Conservation (phyloP, 75 land plant genomes). For the Picea glauca region DNA sequence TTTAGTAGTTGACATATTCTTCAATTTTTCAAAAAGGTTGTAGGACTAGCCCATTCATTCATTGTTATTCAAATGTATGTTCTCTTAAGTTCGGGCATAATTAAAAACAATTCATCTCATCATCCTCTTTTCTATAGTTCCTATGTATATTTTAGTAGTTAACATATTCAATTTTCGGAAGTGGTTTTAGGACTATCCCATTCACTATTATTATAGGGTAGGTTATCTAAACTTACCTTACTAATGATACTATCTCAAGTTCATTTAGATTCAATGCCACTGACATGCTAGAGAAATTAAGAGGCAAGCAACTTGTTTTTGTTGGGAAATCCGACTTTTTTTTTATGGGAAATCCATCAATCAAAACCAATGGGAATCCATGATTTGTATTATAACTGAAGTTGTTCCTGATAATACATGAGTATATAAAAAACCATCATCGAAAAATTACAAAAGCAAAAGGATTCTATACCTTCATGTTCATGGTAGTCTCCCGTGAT, state of each 20-base stretch:
- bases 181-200: too few relatives aligned
- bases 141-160: not conserved
- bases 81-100: too few relatives aligned
- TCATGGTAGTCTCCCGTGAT: conserved; percentile 32
- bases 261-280: conserved; percentile 55
- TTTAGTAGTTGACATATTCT: too few relatives aligned
- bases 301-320: conserved; percentile 71
- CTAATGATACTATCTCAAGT: not conserved
- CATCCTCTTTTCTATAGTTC: too few relatives aligned
- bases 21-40: too few relatives aligned
- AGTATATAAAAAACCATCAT: conserved; percentile 68
- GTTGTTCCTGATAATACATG: conserved; percentile 48
- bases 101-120: too few relatives aligned
- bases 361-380: conserved; percentile 87
- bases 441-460: conserved; percentile 67
- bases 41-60: too few relatives aligned
- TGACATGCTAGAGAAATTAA: conserved; percentile 51
- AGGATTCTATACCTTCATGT: conserved; percentile 62
- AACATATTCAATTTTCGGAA: not conserved
- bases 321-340: too few relatives aligned
- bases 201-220: not conserved
- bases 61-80: too few relatives aligned
- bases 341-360: too few relatives aligned
- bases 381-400: conserved; percentile 64
- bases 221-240: not conserved